Evolutionary conservation across 2,329 filamentous ascomycete species (phyloP).

Genomic region (Dactylellina cionopaga): DNA sequence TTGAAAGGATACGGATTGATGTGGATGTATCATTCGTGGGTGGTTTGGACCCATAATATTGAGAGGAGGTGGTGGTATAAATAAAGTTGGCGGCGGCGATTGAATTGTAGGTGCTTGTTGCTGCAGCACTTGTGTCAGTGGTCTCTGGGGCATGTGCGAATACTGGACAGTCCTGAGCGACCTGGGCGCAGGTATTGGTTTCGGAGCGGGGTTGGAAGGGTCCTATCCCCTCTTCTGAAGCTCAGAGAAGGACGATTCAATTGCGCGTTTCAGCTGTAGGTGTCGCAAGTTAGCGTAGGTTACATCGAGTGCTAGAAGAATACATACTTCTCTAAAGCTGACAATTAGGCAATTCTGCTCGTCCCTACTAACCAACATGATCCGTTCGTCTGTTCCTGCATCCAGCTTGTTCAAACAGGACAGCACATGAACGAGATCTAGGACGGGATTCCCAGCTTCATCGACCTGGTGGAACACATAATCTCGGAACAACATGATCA

Average conservation of each 20-base stretch:
- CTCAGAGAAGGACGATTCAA: constrained; percentile 53
- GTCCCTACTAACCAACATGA: constrained; percentile 86
- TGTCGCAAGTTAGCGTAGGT: not conserved
- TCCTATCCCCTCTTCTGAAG: constrained; percentile 53
- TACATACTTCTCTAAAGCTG: constrained; percentile 84
- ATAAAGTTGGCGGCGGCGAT: not conserved
- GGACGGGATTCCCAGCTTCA: constrained; percentile 79
- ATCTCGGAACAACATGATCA: constrained; percentile 93
- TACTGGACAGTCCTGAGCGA: not conserved
- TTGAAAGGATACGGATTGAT: not conserved
- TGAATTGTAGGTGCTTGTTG: not conserved
- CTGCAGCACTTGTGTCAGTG: not conserved
- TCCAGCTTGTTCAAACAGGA: constrained; percentile 91
- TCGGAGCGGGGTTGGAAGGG: constrained; percentile 33
- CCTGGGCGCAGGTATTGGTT: constrained; percentile 4
- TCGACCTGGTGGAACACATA: constrained; percentile 98
- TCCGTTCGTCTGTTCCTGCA: constrained; percentile 84
- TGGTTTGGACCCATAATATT: not conserved
- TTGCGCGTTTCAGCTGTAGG: constrained; percentile 52
- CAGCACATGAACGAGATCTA: constrained; percentile 88
- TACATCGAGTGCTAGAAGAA: not conserved
- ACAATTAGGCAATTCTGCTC: constrained; percentile 89
- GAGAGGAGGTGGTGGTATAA: not conserved
- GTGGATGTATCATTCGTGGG: not conserved
- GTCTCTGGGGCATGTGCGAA: not conserved